Percentiles rank a stretch among this genome's conserved stretches.
phyloP scores from a whole-genome alignment of 495 filamentous ascomycete species.

The Neurospora tetrasperma region DNA sequence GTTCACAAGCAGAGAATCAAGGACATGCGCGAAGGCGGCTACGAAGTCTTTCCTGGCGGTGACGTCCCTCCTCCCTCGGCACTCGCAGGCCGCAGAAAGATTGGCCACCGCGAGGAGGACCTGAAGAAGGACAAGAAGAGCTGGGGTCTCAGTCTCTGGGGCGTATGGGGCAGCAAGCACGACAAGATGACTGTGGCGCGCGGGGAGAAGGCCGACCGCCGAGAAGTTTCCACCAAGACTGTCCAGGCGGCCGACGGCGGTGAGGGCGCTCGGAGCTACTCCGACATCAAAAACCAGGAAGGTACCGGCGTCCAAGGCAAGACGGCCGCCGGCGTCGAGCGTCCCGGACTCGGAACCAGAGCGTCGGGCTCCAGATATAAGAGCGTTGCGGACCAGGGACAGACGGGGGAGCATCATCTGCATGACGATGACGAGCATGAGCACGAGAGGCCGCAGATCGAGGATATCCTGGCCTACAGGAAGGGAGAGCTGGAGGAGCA shows the following conservation, averaged over 20 bases:
- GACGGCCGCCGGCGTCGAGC: neutral
- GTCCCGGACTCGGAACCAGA: neutral
- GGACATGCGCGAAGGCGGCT: slow-evolving; percentile 55
- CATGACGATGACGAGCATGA: slow-evolving; percentile 13
- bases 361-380: slow-evolving; percentile 21
- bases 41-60: slow-evolving; percentile 53
- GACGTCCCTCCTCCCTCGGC: slow-evolving; percentile 78
- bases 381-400: slow-evolving; percentile 32
- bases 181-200: slow-evolving; percentile 57
- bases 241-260: slow-evolving; percentile 22
- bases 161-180: slow-evolving; percentile 75
- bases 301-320: neutral
- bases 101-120: slow-evolving; percentile 34
- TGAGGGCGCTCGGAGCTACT: slow-evolving; percentile 27
- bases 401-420: slow-evolving; percentile 14
- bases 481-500: slow-evolving; percentile 10
- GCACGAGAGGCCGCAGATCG: slow-evolving; percentile 18
- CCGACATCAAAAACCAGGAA: slow-evolving; percentile 26
- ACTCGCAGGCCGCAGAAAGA: slow-evolving; percentile 56
- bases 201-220: slow-evolving; percentile 17
- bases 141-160: slow-evolving; percentile 74
- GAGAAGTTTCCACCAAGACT: neutral
- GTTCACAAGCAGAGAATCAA: slow-evolving; percentile 60
- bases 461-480: slow-evolving; percentile 19
- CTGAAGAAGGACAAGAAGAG: slow-evolving; percentile 48